These are phyloP conservation scores for Boletus fagicola DNA, from an alignment of 768 basidiomycete genomes.

Conservation along the genomic window DNA sequence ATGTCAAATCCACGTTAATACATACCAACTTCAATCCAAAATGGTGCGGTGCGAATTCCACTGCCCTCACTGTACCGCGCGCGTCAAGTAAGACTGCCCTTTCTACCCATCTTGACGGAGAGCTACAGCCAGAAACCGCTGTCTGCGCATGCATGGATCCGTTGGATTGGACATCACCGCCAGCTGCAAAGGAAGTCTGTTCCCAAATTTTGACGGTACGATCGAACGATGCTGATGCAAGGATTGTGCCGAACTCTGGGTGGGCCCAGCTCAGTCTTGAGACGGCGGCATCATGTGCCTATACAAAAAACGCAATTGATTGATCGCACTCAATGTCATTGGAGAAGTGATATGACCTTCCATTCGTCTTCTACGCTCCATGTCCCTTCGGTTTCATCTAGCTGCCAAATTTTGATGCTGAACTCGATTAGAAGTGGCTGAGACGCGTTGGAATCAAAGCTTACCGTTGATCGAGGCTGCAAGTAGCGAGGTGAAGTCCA, in stretches of 20 bases:
- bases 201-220: constrained; percentile 94
- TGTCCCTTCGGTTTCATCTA: constrained; percentile 67
- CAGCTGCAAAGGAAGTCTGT: constrained; percentile 42
- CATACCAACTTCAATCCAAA: constrained; percentile 87
- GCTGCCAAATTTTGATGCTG: constrained; percentile 81
- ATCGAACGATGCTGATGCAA: constrained; percentile 88
- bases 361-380: constrained; percentile 88
- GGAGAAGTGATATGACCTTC: constrained; percentile 58
- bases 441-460: constrained; percentile 11
- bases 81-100: constrained; percentile 77
- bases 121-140: constrained; percentile 19
- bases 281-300: constrained; percentile 96
- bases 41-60: constrained; percentile 85
- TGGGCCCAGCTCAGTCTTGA: constrained; percentile 87
- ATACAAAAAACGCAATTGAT: constrained; percentile 4
- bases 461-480: constrained; percentile 79
- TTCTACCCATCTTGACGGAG: constrained; percentile 63
- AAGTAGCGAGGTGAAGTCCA: constrained; percentile 77
- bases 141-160: constrained; percentile 18
- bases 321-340: background rate
- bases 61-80: constrained; percentile 77
- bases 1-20: constrained; percentile 1
- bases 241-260: constrained; percentile 84
- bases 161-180: constrained; percentile 27
- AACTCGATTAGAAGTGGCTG: constrained; percentile 12